phyloP scores from a whole-genome alignment of 148 eudicot species.

The Camellia granthamiana region DNA sequence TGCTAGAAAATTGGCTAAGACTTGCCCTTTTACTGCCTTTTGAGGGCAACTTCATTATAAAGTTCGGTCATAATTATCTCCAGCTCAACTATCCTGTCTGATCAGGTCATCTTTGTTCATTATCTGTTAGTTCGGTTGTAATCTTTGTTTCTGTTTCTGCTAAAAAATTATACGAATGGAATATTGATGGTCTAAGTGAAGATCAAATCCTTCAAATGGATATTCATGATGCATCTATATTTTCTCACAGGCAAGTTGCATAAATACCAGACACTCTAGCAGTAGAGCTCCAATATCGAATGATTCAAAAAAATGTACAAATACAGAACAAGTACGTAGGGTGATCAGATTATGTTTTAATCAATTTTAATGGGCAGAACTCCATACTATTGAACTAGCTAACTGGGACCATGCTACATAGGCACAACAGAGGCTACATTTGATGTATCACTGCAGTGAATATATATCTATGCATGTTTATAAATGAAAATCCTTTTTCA shows the following conservation, averaged over 20 bases:
- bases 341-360: neutral
- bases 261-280: neutral
- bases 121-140: too few species aligned
- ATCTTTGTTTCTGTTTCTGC: too few species aligned
- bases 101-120: too few species aligned
- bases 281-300: neutral
- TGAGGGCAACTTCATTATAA: too few species aligned
- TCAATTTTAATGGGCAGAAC: neutral
- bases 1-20: too few species aligned
- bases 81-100: too few species aligned
- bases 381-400: neutral
- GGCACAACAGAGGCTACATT: neutral
- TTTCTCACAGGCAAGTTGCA: slow-evolving; percentile 1
- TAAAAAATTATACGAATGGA: too few species aligned
- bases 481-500: neutral
- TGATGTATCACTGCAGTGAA: neutral
- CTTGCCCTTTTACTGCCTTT: too few species aligned
- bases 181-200: too few species aligned
- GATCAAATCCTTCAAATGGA: too few species aligned
- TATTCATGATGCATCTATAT: neutral
- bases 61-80: too few species aligned
- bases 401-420: neutral
- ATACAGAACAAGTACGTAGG: neutral
- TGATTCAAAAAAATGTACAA: neutral
- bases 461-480: neutral